Evolutionary conservation across 257 asterid species (phyloP), one percentile per base, ranked within the genome.

Genomic region (Fraxinus quadrangulata): DNA sequence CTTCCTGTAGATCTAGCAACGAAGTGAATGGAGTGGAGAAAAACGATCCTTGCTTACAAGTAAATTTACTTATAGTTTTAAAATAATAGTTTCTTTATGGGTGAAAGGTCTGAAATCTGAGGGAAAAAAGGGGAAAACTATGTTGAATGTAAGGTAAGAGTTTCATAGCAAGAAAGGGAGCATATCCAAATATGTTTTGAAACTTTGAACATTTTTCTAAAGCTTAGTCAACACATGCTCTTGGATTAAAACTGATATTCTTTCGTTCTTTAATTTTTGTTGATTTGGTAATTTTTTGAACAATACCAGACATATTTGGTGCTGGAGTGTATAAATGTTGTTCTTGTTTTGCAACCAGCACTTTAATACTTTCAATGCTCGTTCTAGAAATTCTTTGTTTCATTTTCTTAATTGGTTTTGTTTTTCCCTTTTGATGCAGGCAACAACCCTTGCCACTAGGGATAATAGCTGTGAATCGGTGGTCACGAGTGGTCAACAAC

Each of bases 381-480:
- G 19, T 16, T 19, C 19, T 4, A 12, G 68, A 21, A 33, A 5
- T 51, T 51, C 16, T 67, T 37, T 28, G 23, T 37, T 26, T 45
- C 17, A n/a, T 28, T 12, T 6, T 28, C 71, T 10, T 74, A 17
- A 13, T 72, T 1, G 37, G 30, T 6, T 71, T 5, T 5, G 70
- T 11, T 49, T 61, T 40, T 68, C 26, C 45, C 33, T 49, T 51
- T 24, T 24, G 36, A 28, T 79, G 80, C 88, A 93, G 97, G 84
- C 91, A 73, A 85, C 91, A 73, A 85, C 92, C 30, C 89, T 91
- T 26, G 89, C 93, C 76, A 88, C 98, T 24, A 92, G 96, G n/a
- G 99, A 96, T 77, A 93, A 91, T 73, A 93, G 99, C 74, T 89
- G 97, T 70, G 99, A 96, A 76, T 96, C 98, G 49, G 98, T 92